Base-by-base conservation (phyloP, 2,329 filamentous ascomycete genomes). In the Ustulina deusta region DNA sequence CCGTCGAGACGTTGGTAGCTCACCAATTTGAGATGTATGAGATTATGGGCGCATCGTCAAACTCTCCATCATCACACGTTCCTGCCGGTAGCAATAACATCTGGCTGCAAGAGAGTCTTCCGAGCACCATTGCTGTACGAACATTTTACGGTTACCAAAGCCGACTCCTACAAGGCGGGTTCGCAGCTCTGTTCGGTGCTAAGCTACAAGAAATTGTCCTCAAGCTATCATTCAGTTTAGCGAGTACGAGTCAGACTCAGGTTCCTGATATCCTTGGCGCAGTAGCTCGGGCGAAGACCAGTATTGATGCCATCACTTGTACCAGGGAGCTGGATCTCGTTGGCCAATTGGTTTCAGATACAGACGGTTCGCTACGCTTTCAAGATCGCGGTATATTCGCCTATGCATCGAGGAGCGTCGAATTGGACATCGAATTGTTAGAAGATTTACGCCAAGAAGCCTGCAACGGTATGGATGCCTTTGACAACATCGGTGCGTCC, bases 401-500 rank as follows among this genome's bases (percentile, higher is more conserved):
- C 55, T 87, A 87, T 64, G 84, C 84, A 0, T 78, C 80, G 17
- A 81, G 79, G 62, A 83, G 82, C 2, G 83, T 86, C 0, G 78
- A 84, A 67, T 79, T 85, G 2, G 84, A 87, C 52, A 85, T 87
- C 59, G 81, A 83, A 61, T 81, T 87, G 1, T 79, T 87, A 2
- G 85, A 87, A 67, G 82, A 85, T 61, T 82, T 87, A 1, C 81
- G 85, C 6, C 82, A 84, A 55, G 85, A 87, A 69, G 83, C 82
- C 0, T 86, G 84, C 59, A 78, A 79, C 25, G 86, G 85, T 9
- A 87, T 87, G 84, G 85, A 87, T 66, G 85, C 85, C 0, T 86
- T 86, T 29, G 83, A 83, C 51, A 80, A 78, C 25, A 78, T 87
- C 32, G 66, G 71, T 42, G 20, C 61, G 29, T 48, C 61, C 49